Evolutionary conservation across 2,329 filamentous ascomycete species (phyloP).

Genomic region (Nothophaeocryptopus gaeumannii): DNA sequence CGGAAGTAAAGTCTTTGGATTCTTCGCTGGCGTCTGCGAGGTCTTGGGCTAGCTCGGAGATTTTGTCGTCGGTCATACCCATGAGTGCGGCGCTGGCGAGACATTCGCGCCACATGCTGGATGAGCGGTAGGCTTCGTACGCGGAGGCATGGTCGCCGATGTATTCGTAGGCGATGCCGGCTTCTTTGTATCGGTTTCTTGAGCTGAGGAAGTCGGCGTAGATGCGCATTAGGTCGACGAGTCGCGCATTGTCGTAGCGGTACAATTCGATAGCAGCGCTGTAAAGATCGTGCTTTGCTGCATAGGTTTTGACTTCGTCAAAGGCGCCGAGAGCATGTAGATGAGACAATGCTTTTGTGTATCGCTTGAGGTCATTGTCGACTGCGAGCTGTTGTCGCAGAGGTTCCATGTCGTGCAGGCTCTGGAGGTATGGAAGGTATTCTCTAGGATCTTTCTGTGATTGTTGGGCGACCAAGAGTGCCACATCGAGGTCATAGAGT

Average conservation of each 20-base stretch:
- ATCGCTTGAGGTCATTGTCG: constrained; percentile 79
- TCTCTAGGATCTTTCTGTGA: constrained; percentile 93
- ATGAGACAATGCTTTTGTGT: constrained; percentile 72
- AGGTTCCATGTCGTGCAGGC: constrained; percentile 70
- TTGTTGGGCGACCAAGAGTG: constrained; percentile 88
- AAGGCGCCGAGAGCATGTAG: constrained; percentile 72
- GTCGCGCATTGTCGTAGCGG: constrained; percentile 70
- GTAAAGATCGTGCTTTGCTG: constrained; percentile 76
- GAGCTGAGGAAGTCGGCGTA: constrained; percentile 77
- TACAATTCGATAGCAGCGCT: constrained; percentile 73
- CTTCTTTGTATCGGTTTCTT: constrained; percentile 76
- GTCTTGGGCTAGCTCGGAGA: constrained; percentile 66
- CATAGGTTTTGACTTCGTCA: constrained; percentile 74
- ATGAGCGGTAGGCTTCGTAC: constrained; percentile 77
- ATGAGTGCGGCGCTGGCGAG: constrained; percentile 74
- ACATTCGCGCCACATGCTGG: constrained; percentile 87
- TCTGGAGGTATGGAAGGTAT: constrained; percentile 91
- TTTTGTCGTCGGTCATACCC: constrained; percentile 57
- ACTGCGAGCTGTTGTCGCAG: constrained; percentile 76
- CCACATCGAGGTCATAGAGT: constrained; percentile 85
- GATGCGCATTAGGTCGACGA: constrained; percentile 67
- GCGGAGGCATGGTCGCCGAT: constrained; percentile 71
- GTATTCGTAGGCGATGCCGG: constrained; percentile 84
- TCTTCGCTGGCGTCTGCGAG: constrained; percentile 79
- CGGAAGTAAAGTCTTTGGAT: constrained; percentile 76